These are phyloP conservation scores for Rutstroemia sp. DNA, from an alignment of 2,329 filamentous ascomycete species.

Conservation along the genomic window DNA sequence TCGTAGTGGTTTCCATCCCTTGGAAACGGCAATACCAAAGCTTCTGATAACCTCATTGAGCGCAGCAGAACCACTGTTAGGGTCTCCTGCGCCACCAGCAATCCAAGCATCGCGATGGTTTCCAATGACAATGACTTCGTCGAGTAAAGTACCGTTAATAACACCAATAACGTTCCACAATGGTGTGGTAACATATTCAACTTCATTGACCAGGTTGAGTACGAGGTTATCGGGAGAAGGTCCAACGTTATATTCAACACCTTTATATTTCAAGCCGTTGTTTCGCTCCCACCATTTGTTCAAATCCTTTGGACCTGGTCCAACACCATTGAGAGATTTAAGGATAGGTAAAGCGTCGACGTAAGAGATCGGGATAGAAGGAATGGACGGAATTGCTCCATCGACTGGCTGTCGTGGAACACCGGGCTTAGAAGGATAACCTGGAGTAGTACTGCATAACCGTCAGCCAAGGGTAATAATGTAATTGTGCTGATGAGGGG, in stretches of 20 bases:
- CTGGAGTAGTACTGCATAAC: conserved; percentile 70
- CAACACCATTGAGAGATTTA: conserved; percentile 84
- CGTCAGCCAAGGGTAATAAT: conserved; percentile 37
- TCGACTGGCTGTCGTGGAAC: conserved; percentile 66
- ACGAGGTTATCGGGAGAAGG: conserved; percentile 60
- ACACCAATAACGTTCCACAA: conserved; percentile 90
- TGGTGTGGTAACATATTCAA: conserved; percentile 74
- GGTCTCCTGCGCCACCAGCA: conserved; percentile 74
- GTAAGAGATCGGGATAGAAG: conserved; percentile 88
- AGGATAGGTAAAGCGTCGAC: conserved; percentile 78
- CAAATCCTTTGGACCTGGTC: conserved; percentile 68
- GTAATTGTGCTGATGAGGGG: no score
- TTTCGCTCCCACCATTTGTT: conserved; percentile 58
- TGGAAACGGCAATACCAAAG: conserved; percentile 62
- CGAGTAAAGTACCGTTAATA: conserved; percentile 80
- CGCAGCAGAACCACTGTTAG: conserved; percentile 73
- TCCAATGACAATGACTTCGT: conserved; percentile 85
- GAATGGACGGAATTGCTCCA: conserved; percentile 70
- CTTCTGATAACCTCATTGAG: conserved; percentile 72
- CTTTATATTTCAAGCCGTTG: conserved; percentile 56
- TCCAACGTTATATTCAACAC: conserved; percentile 62
- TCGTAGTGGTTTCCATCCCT: conserved; percentile 76
- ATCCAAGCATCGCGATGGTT: conserved; percentile 92
- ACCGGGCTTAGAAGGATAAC: conserved; percentile 89
- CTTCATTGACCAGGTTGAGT: conserved; percentile 67